Evolutionary conservation across 2,329 filamentous ascomycete species (phyloP).

Genomic region (Albifimbria verrucaria): DNA sequence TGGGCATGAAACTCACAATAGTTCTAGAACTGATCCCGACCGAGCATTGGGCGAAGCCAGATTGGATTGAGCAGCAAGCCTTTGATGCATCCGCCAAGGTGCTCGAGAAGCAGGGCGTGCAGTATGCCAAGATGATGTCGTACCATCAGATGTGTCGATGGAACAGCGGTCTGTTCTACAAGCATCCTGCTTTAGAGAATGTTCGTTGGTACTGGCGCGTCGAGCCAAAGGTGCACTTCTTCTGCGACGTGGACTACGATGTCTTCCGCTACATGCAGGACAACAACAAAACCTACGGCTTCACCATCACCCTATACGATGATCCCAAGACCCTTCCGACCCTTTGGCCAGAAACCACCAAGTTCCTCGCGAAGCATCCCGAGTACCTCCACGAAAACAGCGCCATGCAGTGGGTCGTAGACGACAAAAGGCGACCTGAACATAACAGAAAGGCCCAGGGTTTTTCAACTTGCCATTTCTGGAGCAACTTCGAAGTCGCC

Average conservation of each 20-base stretch:
- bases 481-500: constrained; percentile 97
- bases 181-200: constrained; percentile 81
- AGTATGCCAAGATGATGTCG: constrained; percentile 83
- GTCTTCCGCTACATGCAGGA: constrained; percentile 98
- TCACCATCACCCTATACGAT: constrained; percentile 97
- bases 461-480: constrained; percentile 98
- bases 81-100: constrained; percentile 82
- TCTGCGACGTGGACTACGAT: constrained; percentile 98
- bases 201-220: constrained; percentile 97
- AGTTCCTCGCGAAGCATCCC: constrained; percentile 83
- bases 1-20: constrained; percentile 7
- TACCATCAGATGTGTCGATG: constrained; percentile 99
- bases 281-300: constrained; percentile 98
- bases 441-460: constrained; percentile 81
- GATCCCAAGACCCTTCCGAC: constrained; percentile 79
- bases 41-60: constrained; percentile 89
- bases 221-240: constrained; percentile 98
- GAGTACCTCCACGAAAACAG: constrained; percentile 80
- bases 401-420: constrained; percentile 83
- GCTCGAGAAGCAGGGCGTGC: constrained; percentile 78
- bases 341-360: constrained; percentile 92
- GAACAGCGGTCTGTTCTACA: constrained; percentile 98
- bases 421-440: constrained; percentile 70
- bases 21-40: constrained; percentile 79
- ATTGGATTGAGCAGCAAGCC: constrained; percentile 87